A percentile compares a stretch with the other conserved stretches of the same genome.
Conservation (phyloP, 1,139 yeast genomes). For the Candida tropicalis region DNA sequence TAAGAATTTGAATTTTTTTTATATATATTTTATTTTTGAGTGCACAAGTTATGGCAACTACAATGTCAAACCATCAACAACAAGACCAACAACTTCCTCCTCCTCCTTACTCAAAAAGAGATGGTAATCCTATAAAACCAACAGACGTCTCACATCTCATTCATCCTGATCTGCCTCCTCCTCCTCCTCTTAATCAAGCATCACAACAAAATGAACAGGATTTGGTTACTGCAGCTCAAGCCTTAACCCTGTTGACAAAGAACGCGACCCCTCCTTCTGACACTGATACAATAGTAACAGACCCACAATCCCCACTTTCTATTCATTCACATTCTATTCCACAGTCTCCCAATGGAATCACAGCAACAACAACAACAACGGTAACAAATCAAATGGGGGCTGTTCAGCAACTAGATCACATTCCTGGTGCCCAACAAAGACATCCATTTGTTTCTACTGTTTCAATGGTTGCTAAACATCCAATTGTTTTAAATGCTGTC, state of each 20-base stretch:
- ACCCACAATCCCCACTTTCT: slow-evolving; percentile 7
- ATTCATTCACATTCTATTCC: slow-evolving; percentile 13
- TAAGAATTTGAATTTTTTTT: not conserved
- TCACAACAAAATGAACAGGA: slow-evolving; percentile 24
- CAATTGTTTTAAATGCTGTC: slow-evolving; percentile 59
- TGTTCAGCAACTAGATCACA: too few relatives aligned
- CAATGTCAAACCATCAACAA: slow-evolving; percentile 5
- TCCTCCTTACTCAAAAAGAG: slow-evolving; percentile 10
- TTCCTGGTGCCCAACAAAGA: slow-evolving; percentile 16
- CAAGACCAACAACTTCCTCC: slow-evolving; percentile 6
- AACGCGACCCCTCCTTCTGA: slow-evolving; percentile 20
- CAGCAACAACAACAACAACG: slow-evolving; percentile 4
- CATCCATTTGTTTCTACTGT: slow-evolving; percentile 51
- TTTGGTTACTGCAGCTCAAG: slow-evolving; percentile 45
- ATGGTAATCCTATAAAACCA: not conserved
- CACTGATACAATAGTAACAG: slow-evolving; percentile 10
- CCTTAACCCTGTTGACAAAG: slow-evolving; percentile 38
- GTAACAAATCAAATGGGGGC: too few relatives aligned
- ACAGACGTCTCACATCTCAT: slow-evolving; percentile 2
- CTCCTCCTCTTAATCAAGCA: slow-evolving; percentile 21
- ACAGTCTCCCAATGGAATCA: not conserved
- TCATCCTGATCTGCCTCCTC: not conserved
- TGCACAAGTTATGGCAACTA: not conserved
- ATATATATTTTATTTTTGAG: too few relatives aligned
- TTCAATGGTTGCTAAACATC: slow-evolving; percentile 46